Base-by-base conservation (phyloP, 441 rosid genomes). In the Populus hybrid region DNA sequence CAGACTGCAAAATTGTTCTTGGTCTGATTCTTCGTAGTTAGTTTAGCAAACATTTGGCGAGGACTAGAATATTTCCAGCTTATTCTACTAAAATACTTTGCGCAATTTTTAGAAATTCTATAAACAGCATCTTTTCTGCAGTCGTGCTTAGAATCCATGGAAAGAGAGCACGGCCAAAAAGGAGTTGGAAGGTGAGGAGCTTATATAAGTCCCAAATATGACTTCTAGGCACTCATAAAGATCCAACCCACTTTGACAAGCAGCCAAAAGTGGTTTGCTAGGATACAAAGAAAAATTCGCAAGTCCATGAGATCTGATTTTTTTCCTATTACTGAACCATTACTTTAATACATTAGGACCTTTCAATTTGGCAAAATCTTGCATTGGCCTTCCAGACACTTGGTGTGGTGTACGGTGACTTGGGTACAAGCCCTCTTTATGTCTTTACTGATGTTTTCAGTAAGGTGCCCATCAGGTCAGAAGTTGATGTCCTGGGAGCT, bases 361-460 rank as follows among this genome's bases (percentile, higher is more conserved):
- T 82, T 65, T 86, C 97, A 9, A 77, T 85, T 74, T 89, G 93
- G 92, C 68, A 63, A 67, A 90, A 92, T 36, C 73, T 95, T 82
- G 91, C 88, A 32, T 79, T 95, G 81, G 99, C 99, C 69, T 95
- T 95, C 87, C 99, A 95, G 83, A 95, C 99, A 23, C 94, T 95
- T 28, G 99, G 98, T 74, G 94, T 94, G 53, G 98, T 95, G 24
- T 95, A 95, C 79, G 99, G 99, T 68, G 99, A 95, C 83, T 80
- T 95, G 97, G 98, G 99, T 64, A 92, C 99, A 57, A 91, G 97
- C 82, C 99, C 99, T 73, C 89, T 95, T 65, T 95, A 95, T 80
- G 98, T 95, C 53, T 95, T 92, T 82, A 70, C 84, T 70, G 99
- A 94, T 83, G 99, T 95, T 72, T 95, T 95, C 86, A 92, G 97